A percentile compares a stretch with the other conserved stretches of the same genome.
Conservation (phyloP, 2,329 filamentous ascomycete species). For the Neurospora sp. region DNA sequence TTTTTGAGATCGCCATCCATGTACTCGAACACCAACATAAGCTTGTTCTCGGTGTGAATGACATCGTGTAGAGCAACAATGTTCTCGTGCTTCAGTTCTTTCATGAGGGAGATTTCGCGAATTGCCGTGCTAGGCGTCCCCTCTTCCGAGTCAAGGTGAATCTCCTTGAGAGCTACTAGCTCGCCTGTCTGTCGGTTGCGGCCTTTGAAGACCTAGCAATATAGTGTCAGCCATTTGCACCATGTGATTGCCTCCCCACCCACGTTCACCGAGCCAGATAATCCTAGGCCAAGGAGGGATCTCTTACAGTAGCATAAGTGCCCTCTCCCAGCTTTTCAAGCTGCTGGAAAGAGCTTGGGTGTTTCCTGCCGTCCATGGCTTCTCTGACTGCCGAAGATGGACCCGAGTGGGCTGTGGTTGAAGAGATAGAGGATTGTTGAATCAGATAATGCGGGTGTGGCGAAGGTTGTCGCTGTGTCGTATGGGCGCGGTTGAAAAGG, state of each 20-base stretch:
- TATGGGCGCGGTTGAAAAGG: slow-evolving; percentile 30
- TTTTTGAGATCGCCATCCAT: slow-evolving; percentile 99
- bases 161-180: slow-evolving; percentile 94
- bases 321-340: slow-evolving; percentile 97
- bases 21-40: slow-evolving; percentile 98
- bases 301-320: slow-evolving; percentile 87
- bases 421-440: not conserved
- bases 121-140: slow-evolving; percentile 96
- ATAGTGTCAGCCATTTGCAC: slow-evolving; percentile 14
- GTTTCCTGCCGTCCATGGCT: slow-evolving; percentile 79
- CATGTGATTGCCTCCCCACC: not conserved
- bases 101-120: slow-evolving; percentile 97
- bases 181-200: slow-evolving; percentile 95
- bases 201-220: slow-evolving; percentile 78
- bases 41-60: slow-evolving; percentile 98
- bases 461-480: slow-evolving; percentile 24
- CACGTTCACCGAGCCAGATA: not conserved
- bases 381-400: slow-evolving; percentile 1
- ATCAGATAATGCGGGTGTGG: slow-evolving; percentile 3
- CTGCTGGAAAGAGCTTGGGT: slow-evolving; percentile 97
- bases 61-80: slow-evolving; percentile 97
- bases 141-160: slow-evolving; percentile 96
- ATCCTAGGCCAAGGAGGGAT: slow-evolving; percentile 1
- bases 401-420: not conserved
- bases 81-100: slow-evolving; percentile 97